Base-by-base conservation (phyloP, 2,329 filamentous ascomycete species). In the Exophiala sp. region DNA sequence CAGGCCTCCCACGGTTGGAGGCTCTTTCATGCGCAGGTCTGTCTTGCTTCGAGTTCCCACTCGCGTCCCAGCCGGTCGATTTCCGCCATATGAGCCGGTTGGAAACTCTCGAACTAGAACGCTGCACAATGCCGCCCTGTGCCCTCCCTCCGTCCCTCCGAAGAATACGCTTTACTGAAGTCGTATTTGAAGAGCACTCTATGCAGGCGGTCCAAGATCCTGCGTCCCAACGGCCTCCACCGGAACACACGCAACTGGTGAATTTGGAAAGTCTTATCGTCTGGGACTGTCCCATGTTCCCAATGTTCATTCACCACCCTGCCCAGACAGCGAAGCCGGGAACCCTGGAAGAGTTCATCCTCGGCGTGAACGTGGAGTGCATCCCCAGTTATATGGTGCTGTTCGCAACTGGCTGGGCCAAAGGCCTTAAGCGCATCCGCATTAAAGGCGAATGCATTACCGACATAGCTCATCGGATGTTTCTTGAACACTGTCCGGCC, bases 391-490 rank as follows among this genome's bases (percentile, higher is more conserved):
- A n/a, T n/a, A n/a, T 5, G 11, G 10, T 34, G 6, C 30, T 37
- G 7, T 37, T 37, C 14, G 14, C 9, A 2, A 37, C 34, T 18
- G 14, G 6, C 18, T 37, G 34, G 34, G 27, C 48, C 38, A 30
- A 23, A 14, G 41, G 35, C 3, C 3, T 56, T 10, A 50, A 43
- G 24, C 39, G 10, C 18, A 43, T 58, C 9, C 37, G 22, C 3
- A 16, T 58, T 21, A 23, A 14, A 18, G 24, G 34, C 7, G n/a
- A 16, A 9, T 10, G 32, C 2, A 3, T 58, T 18, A 30, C n/a
- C 11, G 50, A 55, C 34, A 27, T 9, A n/a, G 3, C 37, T 13
- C 24, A 27, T 39, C 16, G 14, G 2, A 8, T 18, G 11, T 46
- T 56, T 13, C 45, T 50, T 4, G 23, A 29, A 13, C 10, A 21